Evolutionary conservation across 306 rosid species (phyloP), one percentile per base, ranked within the genome.

Genomic region (Lagenaria siceraria): DNA sequence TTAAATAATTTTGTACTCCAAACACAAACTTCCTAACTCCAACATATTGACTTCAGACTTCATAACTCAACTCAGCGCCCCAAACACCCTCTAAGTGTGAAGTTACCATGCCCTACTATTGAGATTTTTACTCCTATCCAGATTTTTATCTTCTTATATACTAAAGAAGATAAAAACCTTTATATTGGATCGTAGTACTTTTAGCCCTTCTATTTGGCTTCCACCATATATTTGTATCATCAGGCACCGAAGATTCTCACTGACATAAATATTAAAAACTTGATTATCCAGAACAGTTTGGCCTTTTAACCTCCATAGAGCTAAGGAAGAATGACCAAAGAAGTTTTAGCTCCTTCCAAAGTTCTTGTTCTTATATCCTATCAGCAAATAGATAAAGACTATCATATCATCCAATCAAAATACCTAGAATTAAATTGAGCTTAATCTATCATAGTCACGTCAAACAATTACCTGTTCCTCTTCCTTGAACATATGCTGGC

Each of bases 401-500:
- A 19, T 8, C 18, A 36, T 38, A 65, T 46, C 58, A 21, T 24
- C 19, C 22, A 25, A 25, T 71, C 59, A 48, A 25, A 71, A 25
- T 22, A 59, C 79, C 46, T 55, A 43, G 69, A 14, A 46, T 25
- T 13, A 70, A 70, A 40, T 13, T 15, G 22, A 70, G 40, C 6
- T 24, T 22, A 43, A 46, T 38, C 15, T 15, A 48, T 17, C 24
- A 14, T 33, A 7, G 21, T 22, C 51, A 76, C 8, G 58, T 46
- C 58, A 49, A 58, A 42, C 4, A 18, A 74, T 71, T 87, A 95
- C 99, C 97, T 95, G 99, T 85, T 90, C 93, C 87, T 95, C 97
- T 85, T 95, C 99, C 87, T 95, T 95, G 24, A 95, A 96, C 99
- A 95, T 86, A 89, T 95, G 99, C 79, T 95, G 99, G 92, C 92